These are phyloP conservation scores for Vitis cinerea DNA, from an alignment of 164 flowering plant genomes.

Conservation along the genomic window DNA sequence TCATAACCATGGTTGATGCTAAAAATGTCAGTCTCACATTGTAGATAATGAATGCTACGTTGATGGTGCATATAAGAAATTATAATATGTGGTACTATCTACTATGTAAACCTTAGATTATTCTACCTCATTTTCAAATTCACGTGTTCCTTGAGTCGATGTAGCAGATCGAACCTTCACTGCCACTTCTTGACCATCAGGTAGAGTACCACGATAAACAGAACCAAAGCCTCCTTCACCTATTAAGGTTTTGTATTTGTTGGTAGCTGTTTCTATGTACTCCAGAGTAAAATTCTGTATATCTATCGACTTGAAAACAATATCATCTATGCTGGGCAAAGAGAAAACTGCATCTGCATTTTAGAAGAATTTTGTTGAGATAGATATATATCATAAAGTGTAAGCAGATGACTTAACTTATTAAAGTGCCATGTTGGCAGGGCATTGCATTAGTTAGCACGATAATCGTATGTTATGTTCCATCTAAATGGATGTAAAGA, in stretches of 20 bases:
- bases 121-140: conserved; percentile 78
- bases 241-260: conserved; percentile 58
- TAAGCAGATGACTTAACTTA: not conserved
- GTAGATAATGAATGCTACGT: too few species aligned
- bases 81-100: not conserved
- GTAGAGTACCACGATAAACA: conserved; percentile 66
- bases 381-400: not conserved
- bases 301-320: conserved; percentile 38
- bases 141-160: conserved; percentile 84
- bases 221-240: conserved; percentile 91
- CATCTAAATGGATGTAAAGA: not conserved
- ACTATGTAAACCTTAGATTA: not conserved
- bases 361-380: not conserved
- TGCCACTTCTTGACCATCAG: conserved; percentile 78
- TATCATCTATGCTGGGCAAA: conserved; percentile 48
- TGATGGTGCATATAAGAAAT: too few species aligned
- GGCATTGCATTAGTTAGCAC: too few species aligned
- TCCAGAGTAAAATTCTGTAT: conserved; percentile 48
- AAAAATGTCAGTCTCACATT: too few species aligned
- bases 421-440: too few species aligned
- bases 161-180: conserved; percentile 83
- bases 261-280: conserved; percentile 50
- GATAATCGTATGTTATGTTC: too few species aligned
- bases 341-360: conserved; percentile 58
- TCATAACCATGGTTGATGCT: too few species aligned